These are phyloP conservation scores for Nicotiana sylvestris DNA, from an alignment of 257 asterid species.

Conservation along the genomic window DNA sequence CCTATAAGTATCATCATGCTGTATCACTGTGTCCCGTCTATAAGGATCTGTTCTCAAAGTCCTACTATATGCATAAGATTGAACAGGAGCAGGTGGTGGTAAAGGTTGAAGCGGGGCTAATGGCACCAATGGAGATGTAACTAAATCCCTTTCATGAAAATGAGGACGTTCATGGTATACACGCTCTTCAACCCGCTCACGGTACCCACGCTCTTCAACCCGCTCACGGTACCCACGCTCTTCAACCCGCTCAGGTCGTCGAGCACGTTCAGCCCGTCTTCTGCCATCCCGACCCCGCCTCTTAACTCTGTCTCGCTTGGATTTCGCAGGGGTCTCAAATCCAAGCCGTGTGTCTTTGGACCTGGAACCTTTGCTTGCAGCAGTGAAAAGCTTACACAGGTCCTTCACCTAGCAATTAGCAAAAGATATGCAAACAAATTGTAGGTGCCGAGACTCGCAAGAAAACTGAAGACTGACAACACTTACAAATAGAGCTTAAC, in stretches of 20 bases:
- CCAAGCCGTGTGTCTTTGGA: background rate
- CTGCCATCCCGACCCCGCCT: background rate
- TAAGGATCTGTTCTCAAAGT: background rate
- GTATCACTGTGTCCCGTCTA: background rate
- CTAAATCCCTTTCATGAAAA: background rate
- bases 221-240: background rate
- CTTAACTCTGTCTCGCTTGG: background rate
- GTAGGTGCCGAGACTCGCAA: background rate
- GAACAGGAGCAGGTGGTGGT: slow-evolving; percentile 2
- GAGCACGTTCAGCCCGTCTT: background rate
- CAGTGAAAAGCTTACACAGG: slow-evolving; percentile 6
- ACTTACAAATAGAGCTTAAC: background rate
- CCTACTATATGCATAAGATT: background rate
- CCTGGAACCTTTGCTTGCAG: background rate
- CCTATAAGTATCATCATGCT: slow-evolving; percentile 4
- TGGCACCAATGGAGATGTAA: background rate
- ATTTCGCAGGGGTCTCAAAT: background rate
- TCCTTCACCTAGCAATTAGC: slow-evolving; percentile 4
- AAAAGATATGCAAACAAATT: background rate
- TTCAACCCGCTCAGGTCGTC: background rate
- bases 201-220: background rate
- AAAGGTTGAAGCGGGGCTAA: slow-evolving; percentile 5
- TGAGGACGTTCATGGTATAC: background rate
- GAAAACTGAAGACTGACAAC: background rate
- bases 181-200: slow-evolving; percentile 8